These are phyloP conservation scores for Filobasidium floriforme DNA, from an alignment of 768 basidiomycete species.

Conservation along the genomic window DNA sequence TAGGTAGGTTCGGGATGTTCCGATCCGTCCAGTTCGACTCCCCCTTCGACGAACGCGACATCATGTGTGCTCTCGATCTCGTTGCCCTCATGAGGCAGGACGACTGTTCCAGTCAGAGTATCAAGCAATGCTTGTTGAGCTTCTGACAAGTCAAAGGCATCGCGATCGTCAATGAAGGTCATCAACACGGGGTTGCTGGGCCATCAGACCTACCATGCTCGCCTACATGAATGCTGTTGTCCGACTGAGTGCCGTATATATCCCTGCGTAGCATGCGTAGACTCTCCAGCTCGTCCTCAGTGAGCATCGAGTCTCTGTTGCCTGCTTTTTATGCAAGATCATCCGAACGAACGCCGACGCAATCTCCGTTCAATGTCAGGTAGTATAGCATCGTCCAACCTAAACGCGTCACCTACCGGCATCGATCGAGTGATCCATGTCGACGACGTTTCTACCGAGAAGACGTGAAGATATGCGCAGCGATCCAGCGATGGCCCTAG, in stretches of 20 bases:
- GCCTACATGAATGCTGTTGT: not conserved
- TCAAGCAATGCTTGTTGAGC: too few relatives aligned
- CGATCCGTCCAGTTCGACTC: too few relatives aligned
- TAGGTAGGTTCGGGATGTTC: not conserved
- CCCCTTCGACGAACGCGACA: too few relatives aligned
- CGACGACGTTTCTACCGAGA: too few relatives aligned
- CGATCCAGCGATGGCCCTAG: too few relatives aligned
- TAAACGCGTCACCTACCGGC: not conserved
- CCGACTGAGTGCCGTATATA: not conserved
- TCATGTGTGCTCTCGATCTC: too few relatives aligned
- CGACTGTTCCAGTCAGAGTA: too few relatives aligned
- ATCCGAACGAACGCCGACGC: not conserved
- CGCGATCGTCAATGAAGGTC: too few relatives aligned
- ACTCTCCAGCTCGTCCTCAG: not conserved
- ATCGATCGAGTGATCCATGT: too few relatives aligned
- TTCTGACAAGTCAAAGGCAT: too few relatives aligned
- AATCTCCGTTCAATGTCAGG: not conserved
- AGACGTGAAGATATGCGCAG: too few relatives aligned
- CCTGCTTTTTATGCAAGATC: not conserved
- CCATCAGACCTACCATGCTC: not conserved
- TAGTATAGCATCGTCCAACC: conserved; percentile 11
- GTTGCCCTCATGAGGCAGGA: too few relatives aligned
- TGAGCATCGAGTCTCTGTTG: not conserved
- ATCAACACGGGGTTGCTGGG: not conserved
- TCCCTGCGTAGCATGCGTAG: not conserved